Evolutionary conservation across 805 yeast species (phyloP), one percentile per base, ranked within the genome.

Genomic region (Middelhovenomyces tepae): DNA sequence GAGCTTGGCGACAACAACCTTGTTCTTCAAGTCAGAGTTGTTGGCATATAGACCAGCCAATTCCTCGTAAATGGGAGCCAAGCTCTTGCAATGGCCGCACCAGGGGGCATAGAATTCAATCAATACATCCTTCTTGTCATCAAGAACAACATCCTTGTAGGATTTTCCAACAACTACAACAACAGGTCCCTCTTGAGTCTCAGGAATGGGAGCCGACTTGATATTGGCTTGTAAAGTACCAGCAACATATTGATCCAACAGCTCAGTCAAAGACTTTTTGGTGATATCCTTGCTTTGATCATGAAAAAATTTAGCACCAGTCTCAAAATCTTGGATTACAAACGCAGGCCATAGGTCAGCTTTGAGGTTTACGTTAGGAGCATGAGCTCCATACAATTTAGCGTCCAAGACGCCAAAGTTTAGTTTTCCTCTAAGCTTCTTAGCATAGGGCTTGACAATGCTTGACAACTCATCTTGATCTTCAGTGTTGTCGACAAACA

Each of bases 71-170:
- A 67, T 69, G 53, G 95, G 95, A 33, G 89, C 89, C 57, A 86
- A 69, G 61, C 73, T 82, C 69, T 84, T 85, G 69, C 95, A 85
- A 69, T 86, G 95, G 29, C 95, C 93, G 67, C 95, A 86, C 95
- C 95, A 87, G 63, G 94, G 74, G 23, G 80, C 79, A 51, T 69
- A 73, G 57, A 75, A 78, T 60, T 84, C 81, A 42, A 84, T 83
- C 41, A 85, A 67, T 7, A 87, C 71, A 47, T 76, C 79, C 65
- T 79, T 80, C 21, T 71, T 75, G 4, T 79, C 69, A 28, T 73
- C 69, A 34, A 68, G 57, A 11, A 84, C 70, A 39, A 84, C 62
- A 21, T 69, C 73, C 32, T 81, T 79, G 61, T 84, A 91, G 53
- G 76, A 84, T 62, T 75, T 71, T 47, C 85, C 94, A 40, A 89